Percentiles rank a stretch among this genome's conserved stretches.
Conservation (phyloP, 805 yeast genomes). For the Wickerhamomyces tratensis region DNA sequence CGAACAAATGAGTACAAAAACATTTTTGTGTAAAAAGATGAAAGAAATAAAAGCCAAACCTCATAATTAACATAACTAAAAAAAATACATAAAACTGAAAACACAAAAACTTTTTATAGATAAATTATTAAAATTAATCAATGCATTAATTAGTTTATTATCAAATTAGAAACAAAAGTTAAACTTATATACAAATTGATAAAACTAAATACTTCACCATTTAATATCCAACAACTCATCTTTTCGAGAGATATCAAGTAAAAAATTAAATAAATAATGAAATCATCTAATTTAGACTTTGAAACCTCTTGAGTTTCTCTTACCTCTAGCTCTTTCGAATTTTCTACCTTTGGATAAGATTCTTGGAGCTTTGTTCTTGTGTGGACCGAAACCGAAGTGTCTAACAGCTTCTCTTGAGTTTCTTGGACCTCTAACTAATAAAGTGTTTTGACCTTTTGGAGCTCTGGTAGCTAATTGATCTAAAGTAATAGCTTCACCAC, state of each 20-base stretch:
- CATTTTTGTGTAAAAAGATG: too few relatives aligned
- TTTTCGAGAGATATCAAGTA: not conserved
- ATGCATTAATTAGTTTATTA: too few relatives aligned
- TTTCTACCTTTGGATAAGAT: slow-evolving; percentile 96
- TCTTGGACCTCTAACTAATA: slow-evolving; percentile 98
- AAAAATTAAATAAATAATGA: not conserved
- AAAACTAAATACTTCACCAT: too few relatives aligned
- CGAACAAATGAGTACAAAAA: too few relatives aligned
- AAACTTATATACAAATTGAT: too few relatives aligned
- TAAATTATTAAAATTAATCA: too few relatives aligned
- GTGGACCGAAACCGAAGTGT: slow-evolving; percentile 99
- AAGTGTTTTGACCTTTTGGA: slow-evolving; percentile 99
- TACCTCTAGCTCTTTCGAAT: slow-evolving; percentile 99
- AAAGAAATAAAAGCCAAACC: too few relatives aligned
- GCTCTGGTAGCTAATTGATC: slow-evolving; percentile 99
- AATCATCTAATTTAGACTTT: slow-evolving; percentile 67
- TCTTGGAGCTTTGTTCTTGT: slow-evolving; percentile 99
- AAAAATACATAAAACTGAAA: too few relatives aligned
- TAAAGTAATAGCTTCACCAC: slow-evolving; percentile 99
- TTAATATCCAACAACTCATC: too few relatives aligned
- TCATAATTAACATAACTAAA: too few relatives aligned
- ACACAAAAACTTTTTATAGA: too few relatives aligned
- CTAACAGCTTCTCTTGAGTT: slow-evolving; percentile 98
- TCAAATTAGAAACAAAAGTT: too few relatives aligned
- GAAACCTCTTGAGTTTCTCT: slow-evolving; percentile 99